These are phyloP conservation scores for Solanum phureja DNA, from an alignment of 257 asterid species.

Conservation along the genomic window DNA sequence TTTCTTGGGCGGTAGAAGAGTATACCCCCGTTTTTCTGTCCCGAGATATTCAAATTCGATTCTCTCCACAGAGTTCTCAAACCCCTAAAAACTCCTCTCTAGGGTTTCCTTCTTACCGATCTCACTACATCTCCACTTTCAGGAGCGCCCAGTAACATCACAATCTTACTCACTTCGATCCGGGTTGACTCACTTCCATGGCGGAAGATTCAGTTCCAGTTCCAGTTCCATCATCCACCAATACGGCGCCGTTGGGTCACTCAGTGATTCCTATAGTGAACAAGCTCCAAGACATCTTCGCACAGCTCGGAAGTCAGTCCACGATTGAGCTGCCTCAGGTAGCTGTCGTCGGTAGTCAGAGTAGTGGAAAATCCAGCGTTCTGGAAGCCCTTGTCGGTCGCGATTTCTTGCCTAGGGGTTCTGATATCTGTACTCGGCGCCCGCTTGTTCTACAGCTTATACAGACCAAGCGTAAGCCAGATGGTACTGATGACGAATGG, in stretches of 20 bases:
- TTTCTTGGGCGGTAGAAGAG: not conserved
- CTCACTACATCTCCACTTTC: not conserved
- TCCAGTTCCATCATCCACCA: slow-evolving; percentile 4
- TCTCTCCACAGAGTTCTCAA: not conserved
- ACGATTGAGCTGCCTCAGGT: slow-evolving; percentile 90
- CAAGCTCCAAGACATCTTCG: slow-evolving; percentile 84
- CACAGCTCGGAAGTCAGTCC: slow-evolving; percentile 72
- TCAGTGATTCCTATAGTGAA: slow-evolving; percentile 79
- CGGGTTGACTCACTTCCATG: slow-evolving; percentile 23
- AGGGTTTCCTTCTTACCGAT: not conserved
- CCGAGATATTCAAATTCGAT: not conserved
- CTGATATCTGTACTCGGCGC: slow-evolving; percentile 83
- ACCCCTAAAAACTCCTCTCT: not conserved
- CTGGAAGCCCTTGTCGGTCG: slow-evolving; percentile 97
- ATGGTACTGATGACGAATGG: slow-evolving; percentile 67
- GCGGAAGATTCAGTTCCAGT: slow-evolving; percentile 43
- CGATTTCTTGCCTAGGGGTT: slow-evolving; percentile 91
- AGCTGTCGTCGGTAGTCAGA: slow-evolving; percentile 96
- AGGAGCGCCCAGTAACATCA: not conserved
- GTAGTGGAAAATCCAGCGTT: slow-evolving; percentile 98
- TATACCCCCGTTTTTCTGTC: not conserved
- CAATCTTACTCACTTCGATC: not conserved
- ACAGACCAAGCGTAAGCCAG: slow-evolving; percentile 45
- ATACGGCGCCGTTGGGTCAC: slow-evolving; percentile 47
- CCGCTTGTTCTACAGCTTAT: slow-evolving; percentile 82